These are phyloP conservation scores for Clonostachys rhizophaga DNA, from an alignment of 2,329 filamentous ascomycete species.

Conservation along the genomic window DNA sequence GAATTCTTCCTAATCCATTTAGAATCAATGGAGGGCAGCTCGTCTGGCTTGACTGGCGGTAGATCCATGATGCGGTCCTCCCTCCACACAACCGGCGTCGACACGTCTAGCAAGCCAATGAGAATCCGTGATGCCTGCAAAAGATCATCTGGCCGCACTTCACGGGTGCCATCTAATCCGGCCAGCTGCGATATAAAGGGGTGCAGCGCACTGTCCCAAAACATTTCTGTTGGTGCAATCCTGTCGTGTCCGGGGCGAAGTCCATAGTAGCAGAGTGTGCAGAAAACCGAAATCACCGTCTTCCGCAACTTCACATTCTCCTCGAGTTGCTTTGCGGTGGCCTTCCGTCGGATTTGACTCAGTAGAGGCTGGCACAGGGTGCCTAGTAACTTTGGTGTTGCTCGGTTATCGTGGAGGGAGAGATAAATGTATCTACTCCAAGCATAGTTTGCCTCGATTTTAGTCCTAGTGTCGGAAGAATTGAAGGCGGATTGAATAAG, in stretches of 20 bases:
- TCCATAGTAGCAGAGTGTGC: slow-evolving; percentile 78
- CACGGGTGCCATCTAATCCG: slow-evolving; percentile 21
- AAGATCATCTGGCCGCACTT: slow-evolving; percentile 42
- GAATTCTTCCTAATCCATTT: slow-evolving; percentile 82
- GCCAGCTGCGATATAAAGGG: slow-evolving; percentile 58
- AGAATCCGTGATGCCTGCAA: slow-evolving; percentile 65
- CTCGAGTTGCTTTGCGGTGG: slow-evolving; percentile 49
- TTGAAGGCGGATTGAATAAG: slow-evolving; percentile 85
- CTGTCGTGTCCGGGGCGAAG: slow-evolving; percentile 66
- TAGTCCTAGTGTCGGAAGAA: slow-evolving; percentile 64
- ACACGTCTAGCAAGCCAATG: slow-evolving; percentile 61
- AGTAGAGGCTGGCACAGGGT: slow-evolving; percentile 62
- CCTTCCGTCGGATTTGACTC: slow-evolving; percentile 64
- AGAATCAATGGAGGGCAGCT: slow-evolving; percentile 77
- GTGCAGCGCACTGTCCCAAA: slow-evolving; percentile 74
- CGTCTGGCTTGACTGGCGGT: slow-evolving; percentile 57
- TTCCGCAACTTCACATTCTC: slow-evolving; percentile 43
- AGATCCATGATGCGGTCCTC: slow-evolving; percentile 64
- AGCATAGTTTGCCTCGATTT: slow-evolving; percentile 73
- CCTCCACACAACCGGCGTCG: slow-evolving; percentile 61
- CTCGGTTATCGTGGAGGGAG: slow-evolving; percentile 59
- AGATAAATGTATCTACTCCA: slow-evolving; percentile 84
- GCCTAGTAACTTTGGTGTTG: slow-evolving; percentile 27
- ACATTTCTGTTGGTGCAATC: slow-evolving; percentile 59
- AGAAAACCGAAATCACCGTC: slow-evolving; percentile 63